phyloP scores from a whole-genome alignment of 495 filamentous ascomycete species.

The Penicillium cinerascens region DNA sequence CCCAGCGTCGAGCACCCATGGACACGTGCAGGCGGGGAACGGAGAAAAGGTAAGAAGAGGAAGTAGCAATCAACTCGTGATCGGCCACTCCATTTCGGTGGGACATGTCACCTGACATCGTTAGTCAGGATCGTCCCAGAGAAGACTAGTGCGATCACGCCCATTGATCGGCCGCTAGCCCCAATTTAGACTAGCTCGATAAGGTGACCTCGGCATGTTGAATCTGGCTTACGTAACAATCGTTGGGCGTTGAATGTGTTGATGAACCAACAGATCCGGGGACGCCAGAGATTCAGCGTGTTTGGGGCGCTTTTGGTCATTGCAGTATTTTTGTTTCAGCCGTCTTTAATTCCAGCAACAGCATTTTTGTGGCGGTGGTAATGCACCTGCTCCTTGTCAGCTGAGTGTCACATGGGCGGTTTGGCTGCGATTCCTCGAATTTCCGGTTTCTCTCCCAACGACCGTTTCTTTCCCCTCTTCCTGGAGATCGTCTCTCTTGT shows the following conservation, averaged over 20 bases:
- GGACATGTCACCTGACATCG: constrained; percentile 16
- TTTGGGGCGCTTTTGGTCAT: background rate
- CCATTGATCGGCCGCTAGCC: constrained; percentile 24
- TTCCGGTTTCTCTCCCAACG: constrained; percentile 23
- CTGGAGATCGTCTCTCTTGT: constrained; percentile 5
- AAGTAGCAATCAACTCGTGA: background rate
- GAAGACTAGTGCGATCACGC: constrained; percentile 8
- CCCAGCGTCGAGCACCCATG: constrained; percentile 42
- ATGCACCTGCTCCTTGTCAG: constrained; percentile 24
- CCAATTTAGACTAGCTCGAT: background rate
- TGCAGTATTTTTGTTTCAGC: background rate
- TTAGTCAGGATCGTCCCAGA: constrained; percentile 18
- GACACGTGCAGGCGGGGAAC: constrained; percentile 27
- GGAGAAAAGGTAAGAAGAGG: constrained; percentile 8
- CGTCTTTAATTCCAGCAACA: constrained; percentile 1
- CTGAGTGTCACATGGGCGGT: constrained; percentile 45
- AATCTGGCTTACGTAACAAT: constrained; percentile 15
- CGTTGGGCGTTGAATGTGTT: constrained; percentile 23
- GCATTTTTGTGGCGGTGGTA: constrained; percentile 9
- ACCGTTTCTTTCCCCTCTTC: constrained; percentile 12
- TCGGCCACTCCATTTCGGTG: constrained; percentile 6
- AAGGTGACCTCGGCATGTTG: constrained; percentile 14
- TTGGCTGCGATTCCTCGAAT: constrained; percentile 33
- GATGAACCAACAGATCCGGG: constrained; percentile 18
- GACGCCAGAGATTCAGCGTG: background rate